phyloP scores from a whole-genome alignment of 2,329 filamentous ascomycete species.

The Colletotrichum incanum region DNA sequence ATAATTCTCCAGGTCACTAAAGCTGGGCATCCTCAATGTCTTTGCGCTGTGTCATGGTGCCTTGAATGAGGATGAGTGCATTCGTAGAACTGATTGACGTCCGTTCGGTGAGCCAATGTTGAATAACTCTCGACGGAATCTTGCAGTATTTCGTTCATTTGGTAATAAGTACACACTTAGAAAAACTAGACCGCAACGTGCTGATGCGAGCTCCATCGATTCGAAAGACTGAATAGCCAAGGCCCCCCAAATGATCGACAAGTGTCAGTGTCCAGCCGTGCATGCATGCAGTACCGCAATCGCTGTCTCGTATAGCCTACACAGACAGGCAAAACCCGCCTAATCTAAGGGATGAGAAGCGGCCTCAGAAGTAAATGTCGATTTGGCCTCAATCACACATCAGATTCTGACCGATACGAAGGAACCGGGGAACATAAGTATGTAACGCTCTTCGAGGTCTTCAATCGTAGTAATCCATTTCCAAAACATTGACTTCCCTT shows the following conservation, averaged over 20 bases:
- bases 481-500: not conserved
- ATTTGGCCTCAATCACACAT: not conserved
- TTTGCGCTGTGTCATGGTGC: not conserved
- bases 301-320: too few relatives aligned
- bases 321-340: not conserved
- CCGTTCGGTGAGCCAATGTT: not conserved
- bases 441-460: not conserved
- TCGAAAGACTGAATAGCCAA: not conserved
- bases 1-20: slow-evolving; percentile 9
- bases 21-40: not conserved
- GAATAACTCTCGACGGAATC: not conserved
- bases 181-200: not conserved
- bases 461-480: not conserved
- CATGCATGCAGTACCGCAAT: not conserved
- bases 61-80: not conserved
- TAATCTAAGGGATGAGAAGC: not conserved
- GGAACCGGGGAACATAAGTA: not conserved
- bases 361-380: not conserved
- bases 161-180: not conserved
- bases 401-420: not conserved
- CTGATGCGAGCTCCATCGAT: not conserved
- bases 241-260: not conserved
- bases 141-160: too few relatives aligned
- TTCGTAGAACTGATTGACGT: not conserved
- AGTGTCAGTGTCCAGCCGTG: not conserved